Percentiles rank a stretch among this genome's conserved stretches.
Evolutionary conservation across 2,329 filamentous ascomycete genomes (phyloP).

Genomic region (Botrytis aclada): DNA sequence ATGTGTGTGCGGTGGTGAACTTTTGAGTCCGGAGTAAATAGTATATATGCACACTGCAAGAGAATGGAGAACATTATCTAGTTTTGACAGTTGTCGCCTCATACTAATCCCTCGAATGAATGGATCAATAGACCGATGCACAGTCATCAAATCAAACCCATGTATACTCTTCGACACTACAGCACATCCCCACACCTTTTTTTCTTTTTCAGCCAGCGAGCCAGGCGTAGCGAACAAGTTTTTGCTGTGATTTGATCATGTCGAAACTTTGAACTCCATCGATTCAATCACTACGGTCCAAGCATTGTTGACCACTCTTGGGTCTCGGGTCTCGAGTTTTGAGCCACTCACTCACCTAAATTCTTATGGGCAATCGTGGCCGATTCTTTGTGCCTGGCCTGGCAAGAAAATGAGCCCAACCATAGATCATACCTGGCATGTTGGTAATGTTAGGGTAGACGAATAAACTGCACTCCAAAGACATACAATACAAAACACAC

Average conservation of each 20-base stretch:
- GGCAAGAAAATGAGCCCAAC: not conserved
- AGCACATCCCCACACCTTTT: constrained; percentile 9
- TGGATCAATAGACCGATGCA: not conserved
- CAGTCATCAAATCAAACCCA: not conserved
- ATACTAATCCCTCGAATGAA: constrained; percentile 12
- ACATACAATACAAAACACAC: not conserved
- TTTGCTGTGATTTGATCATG: not conserved
- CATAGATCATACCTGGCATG: not conserved
- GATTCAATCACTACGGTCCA: not conserved
- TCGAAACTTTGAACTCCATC: not conserved
- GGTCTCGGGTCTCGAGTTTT: not conserved
- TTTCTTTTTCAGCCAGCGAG: not conserved
- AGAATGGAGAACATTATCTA: constrained; percentile 6
- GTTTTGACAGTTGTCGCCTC: constrained; percentile 17
- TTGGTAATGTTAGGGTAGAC: not conserved
- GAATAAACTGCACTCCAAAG: not conserved
- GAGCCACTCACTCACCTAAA: not conserved
- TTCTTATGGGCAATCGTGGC: not conserved
- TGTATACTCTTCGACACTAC: not conserved
- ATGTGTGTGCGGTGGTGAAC: not conserved
- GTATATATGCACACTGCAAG: constrained; percentile 8
- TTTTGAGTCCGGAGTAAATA: not conserved
- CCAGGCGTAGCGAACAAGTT: not conserved
- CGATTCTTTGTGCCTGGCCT: not conserved
- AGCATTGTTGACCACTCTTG: not conserved